Evolutionary conservation across 1,139 yeast species (phyloP).

Genomic region (Geotrichum carabidarum): DNA sequence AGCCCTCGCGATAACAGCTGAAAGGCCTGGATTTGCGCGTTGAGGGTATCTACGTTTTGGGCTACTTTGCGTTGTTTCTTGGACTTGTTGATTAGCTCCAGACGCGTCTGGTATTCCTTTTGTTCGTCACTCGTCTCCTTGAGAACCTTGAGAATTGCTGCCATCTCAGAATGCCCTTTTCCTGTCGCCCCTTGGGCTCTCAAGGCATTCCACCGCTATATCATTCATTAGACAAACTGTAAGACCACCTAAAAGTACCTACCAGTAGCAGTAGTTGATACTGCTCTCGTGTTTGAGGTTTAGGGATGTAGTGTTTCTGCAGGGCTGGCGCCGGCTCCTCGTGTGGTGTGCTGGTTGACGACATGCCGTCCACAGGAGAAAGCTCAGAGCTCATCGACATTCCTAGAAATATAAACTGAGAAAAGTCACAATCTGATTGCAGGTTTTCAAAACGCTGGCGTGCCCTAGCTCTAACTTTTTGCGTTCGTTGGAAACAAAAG

Average conservation of each 20-base stretch:
- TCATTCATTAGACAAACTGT: neutral
- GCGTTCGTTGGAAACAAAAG: too few species aligned
- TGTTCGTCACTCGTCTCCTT: conserved; percentile 36
- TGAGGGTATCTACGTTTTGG: conserved; percentile 49
- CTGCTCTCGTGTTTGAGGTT: conserved; percentile 37
- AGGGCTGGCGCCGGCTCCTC: neutral
- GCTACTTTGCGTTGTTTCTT: conserved; percentile 9
- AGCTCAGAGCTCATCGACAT: neutral
- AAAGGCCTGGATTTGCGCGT: conserved; percentile 67
- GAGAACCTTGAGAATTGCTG: conserved; percentile 35
- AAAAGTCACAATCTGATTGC: too few species aligned
- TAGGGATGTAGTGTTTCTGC: conserved; percentile 20
- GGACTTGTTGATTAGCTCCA: conserved; percentile 29
- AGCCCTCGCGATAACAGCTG: conserved; percentile 72
- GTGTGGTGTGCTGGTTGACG: neutral
- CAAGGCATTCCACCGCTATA: conserved; percentile 41
- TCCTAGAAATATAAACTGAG: neutral
- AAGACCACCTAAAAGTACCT: conserved; percentile 18
- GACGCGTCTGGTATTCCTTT: conserved; percentile 37
- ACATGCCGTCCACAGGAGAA: conserved; percentile 1
- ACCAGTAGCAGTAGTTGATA: conserved; percentile 36
- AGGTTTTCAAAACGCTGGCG: too few species aligned
- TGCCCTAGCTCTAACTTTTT: too few species aligned
- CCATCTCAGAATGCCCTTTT: conserved; percentile 35
- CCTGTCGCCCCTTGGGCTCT: conserved; percentile 36